Base-by-base conservation (phyloP, 768 basidiomycete species). In the Cytidiella melzeri region DNA sequence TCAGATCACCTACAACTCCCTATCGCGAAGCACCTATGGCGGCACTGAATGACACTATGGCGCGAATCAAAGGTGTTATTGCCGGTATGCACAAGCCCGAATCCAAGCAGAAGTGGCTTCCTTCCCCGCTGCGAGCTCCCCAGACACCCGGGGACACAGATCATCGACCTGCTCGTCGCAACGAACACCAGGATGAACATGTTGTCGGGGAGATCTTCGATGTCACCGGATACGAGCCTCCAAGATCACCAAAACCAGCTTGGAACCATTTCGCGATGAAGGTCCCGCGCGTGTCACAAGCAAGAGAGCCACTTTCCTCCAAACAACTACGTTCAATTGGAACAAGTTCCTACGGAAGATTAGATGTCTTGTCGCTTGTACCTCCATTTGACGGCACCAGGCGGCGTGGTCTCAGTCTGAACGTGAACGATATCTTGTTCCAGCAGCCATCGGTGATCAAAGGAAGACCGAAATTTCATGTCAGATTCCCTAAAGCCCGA, bases 61-160 rank as follows among this genome's bases (percentile, higher is more conserved):
- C 86, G 5, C 79, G 90, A 37, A 91, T 92, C 59, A 92, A 84
- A 59, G 89, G 87, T 26, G 90, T 83, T 12, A 59, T 92, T 48
- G 76, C 80, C 60, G 75, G 73, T 25, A 85, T 86, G 80, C 84
- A 62, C 50, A 67, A 71, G 19, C 65, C 56, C 39, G 75, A 76
- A 39, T 47, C 59, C 55, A 52, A 44, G 12, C 50, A 52, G 45
- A 64, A 57, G 41, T 64, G 65, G 65, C 19, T 64, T 5, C 63
- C 65, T 7, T 62, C 63, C 26, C 63, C 63, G 0, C 54, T 62
- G 4, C 51, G 62, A 2, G 27, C 43, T 1, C 56, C 51, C 25
- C n/a, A 50, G 6, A 45, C 25, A 19, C 38, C n/a, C 4, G 36
- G n/a, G 5, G 46, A 30, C 24, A 7, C 26, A 13, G 20, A 19